Percentiles rank a stretch among this genome's conserved stretches.
Conservation (phyloP, 176 grass and related monocot genomes). For the Cenchrus americanus region DNA sequence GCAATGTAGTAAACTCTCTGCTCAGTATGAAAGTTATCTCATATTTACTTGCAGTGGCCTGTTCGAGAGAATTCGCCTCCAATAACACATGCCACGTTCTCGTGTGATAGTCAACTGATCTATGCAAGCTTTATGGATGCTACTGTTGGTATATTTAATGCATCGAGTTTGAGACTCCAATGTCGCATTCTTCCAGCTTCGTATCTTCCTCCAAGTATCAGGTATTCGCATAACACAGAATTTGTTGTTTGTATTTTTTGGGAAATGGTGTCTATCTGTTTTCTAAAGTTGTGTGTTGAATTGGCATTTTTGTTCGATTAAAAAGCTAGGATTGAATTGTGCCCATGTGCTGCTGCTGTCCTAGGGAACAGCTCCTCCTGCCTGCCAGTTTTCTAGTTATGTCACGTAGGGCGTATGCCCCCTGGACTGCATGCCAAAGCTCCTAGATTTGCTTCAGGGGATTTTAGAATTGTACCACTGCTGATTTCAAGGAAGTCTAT, state of each 20-base stretch:
- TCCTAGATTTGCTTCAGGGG: not conserved
- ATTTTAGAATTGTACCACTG: conserved; percentile 2
- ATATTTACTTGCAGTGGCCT: conserved; percentile 69
- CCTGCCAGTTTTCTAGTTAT: not conserved
- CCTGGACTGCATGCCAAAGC: not conserved
- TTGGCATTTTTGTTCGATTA: not conserved
- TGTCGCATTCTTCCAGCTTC: conserved; percentile 88
- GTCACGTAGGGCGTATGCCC: no score
- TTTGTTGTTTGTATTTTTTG: not conserved
- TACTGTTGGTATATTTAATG: conserved; percentile 86
- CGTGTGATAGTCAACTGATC: conserved; percentile 97
- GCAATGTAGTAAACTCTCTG: not conserved
- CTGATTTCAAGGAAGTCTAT: not conserved
- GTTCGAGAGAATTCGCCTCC: conserved; percentile 84
- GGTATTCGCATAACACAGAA: conserved; percentile 48
- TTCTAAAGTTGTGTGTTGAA: not conserved
- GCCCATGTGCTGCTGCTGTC: not conserved
- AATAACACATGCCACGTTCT: conserved; percentile 94
- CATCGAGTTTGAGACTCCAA: conserved; percentile 77
- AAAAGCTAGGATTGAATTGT: not conserved
- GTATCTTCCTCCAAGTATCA: conserved; percentile 80
- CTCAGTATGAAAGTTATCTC: conserved; percentile 22
- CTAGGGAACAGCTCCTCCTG: not conserved
- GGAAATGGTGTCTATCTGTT: not conserved
- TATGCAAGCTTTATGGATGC: conserved; percentile 91